Evolutionary conservation across 2,329 filamentous ascomycete genomes (phyloP).

Genomic region (Claviceps maximensis): DNA sequence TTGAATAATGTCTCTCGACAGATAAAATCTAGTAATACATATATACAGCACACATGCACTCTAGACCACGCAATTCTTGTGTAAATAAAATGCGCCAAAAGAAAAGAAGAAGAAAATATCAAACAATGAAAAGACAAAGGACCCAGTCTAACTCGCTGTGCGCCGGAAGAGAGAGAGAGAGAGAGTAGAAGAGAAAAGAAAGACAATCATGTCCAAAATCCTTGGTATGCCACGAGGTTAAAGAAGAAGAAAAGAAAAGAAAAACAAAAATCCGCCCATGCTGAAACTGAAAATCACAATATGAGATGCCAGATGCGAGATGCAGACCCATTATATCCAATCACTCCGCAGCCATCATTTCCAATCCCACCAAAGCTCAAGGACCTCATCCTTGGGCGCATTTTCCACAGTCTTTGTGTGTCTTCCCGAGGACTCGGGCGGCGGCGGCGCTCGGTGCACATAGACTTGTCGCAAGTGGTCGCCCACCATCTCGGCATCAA

Average conservation of each 20-base stretch:
- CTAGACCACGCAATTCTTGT: too few relatives aligned
- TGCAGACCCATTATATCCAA: not conserved
- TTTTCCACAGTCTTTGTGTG: conserved; percentile 19
- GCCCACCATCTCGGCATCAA: conserved; percentile 28
- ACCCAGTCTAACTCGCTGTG: not conserved
- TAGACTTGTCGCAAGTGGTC: conserved; percentile 42
- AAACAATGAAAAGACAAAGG: too few relatives aligned
- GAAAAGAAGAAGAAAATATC: too few relatives aligned
- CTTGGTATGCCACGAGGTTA: not conserved
- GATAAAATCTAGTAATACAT: too few relatives aligned
- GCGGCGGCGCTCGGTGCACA: conserved; percentile 25
- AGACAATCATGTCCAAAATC: not conserved
- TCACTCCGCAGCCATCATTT: not conserved
- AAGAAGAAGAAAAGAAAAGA: not conserved
- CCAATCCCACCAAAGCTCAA: conserved; percentile 34
- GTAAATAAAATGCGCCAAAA: too few relatives aligned
- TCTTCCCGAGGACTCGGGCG: not conserved
- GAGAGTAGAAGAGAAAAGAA: not conserved
- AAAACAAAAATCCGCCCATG: not conserved
- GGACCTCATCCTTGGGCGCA: conserved; percentile 27
- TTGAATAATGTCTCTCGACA: too few relatives aligned
- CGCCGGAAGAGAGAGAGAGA: not conserved
- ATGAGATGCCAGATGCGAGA: not conserved
- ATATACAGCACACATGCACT: too few relatives aligned
- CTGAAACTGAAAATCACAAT: not conserved